Base-by-base conservation (phyloP, 1,284 basidiomycete species). In the Anthracocystis walkeri region DNA sequence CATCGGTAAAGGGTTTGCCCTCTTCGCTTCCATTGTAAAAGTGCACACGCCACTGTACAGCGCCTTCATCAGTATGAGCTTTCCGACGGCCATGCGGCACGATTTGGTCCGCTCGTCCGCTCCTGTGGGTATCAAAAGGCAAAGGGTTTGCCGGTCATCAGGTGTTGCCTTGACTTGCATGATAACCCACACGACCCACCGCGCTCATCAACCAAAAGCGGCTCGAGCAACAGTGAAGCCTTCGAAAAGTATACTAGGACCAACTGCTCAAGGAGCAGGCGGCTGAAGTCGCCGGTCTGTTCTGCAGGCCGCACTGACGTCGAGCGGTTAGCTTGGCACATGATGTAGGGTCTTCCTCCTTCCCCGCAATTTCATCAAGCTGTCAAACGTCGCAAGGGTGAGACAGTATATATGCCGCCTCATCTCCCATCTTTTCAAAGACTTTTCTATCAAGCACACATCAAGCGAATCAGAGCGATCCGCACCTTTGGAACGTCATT, bases 381-480 rank as follows among this genome's bases (percentile, higher is more conserved):
- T 33, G 48, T 33, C 48, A 33, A n/a, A 33, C 16, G 27, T 29
- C 48, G 12, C 35, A 51, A 18, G 38, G n/a, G 10, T 35, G 42
- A 46, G 42, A 46, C 54, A 46, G 41, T 23, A 45, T 56, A 56
- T 56, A 54, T 41, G 23, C 8, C 2, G 16, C 18, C 2, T 27
- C 29, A 7, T n/a, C n/a, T n/a, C n/a, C n/a, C n/a, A n/a, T n/a
- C n/a, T n/a, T n/a, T n/a, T n/a, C n/a, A n/a, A n/a, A n/a, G 10
- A n/a, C 7, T 14, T 50, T 5, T n/a, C 2, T 4, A 33, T 31
- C 31, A 10, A 10, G n/a, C 42, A 44, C 16, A 44, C 21, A 12
- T 44, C 35, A 38, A 38, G 35, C 35, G 4, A 3, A 4, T 1
- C 35, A 14, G 35, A 38, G 16, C 35, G 42, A 44, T 23, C n/a